phyloP scores from a whole-genome alignment of 2,329 filamentous ascomycete genomes.

The Lasiodiplodia hormozganensis region DNA sequence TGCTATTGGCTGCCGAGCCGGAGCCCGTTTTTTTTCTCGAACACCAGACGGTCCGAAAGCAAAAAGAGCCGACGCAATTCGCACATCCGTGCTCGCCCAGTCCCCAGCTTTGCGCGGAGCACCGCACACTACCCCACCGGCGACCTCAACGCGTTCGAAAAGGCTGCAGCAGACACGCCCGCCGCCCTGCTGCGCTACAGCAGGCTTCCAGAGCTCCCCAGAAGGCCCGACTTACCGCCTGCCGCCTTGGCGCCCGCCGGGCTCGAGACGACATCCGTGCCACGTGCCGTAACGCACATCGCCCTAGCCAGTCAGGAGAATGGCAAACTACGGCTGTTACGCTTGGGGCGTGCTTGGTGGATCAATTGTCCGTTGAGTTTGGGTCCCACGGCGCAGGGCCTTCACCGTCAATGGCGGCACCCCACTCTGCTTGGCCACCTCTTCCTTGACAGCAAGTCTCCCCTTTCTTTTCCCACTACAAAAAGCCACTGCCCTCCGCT shows the following conservation, averaged over 20 bases:
- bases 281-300: slow-evolving; percentile 22
- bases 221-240: not conserved
- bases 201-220: not conserved
- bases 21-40: slow-evolving; percentile 21
- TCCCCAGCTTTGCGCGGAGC: slow-evolving; percentile 24
- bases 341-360: slow-evolving; percentile 21
- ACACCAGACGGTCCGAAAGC: slow-evolving; percentile 21
- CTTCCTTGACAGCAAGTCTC: not conserved
- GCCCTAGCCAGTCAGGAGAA: slow-evolving; percentile 26
- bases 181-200: not conserved
- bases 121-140: slow-evolving; percentile 12
- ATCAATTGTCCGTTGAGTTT: slow-evolving; percentile 21
- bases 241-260: slow-evolving; percentile 16
- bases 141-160: slow-evolving; percentile 7
- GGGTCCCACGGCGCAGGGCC: not conserved
- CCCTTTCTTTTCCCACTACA: slow-evolving; percentile 4
- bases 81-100: slow-evolving; percentile 7
- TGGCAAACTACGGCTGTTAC: slow-evolving; percentile 21
- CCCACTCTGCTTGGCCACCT: slow-evolving; percentile 18
- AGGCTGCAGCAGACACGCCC: not conserved
- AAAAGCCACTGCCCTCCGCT: not conserved
- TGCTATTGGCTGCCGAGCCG: slow-evolving; percentile 8
- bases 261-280: slow-evolving; percentile 22
- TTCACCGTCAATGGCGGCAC: slow-evolving; percentile 16
- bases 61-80: slow-evolving; percentile 7